These are phyloP conservation scores for Populus davidiana DNA, from an alignment of 345 rosid species.

Conservation along the genomic window DNA sequence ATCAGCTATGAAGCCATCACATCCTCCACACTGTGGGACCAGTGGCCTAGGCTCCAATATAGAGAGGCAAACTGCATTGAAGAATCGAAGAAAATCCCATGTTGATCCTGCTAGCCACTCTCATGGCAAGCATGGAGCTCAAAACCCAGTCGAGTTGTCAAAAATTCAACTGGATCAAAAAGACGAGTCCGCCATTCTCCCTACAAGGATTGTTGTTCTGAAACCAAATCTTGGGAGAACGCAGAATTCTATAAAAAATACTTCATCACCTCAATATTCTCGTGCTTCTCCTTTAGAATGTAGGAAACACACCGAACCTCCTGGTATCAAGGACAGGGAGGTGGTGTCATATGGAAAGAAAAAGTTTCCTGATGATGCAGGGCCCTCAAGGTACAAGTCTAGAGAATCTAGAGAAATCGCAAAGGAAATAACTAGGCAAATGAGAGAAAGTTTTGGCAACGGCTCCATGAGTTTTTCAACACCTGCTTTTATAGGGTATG, in stretches of 20 bases:
- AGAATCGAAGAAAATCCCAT: conserved; percentile 29
- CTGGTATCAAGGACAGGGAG: conserved; percentile 37
- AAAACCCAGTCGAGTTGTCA: conserved; percentile 29
- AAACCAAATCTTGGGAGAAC: conserved; percentile 76
- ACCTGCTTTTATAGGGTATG: conserved; percentile 60
- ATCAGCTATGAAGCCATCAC: conserved; percentile 40
- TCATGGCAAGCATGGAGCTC: conserved; percentile 31
- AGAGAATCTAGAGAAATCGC: conserved; percentile 69
- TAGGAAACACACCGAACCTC: conserved; percentile 31
- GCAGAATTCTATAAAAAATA: conserved; percentile 37
- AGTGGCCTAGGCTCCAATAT: conserved; percentile 30
- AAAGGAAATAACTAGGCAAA: conserved; percentile 58
- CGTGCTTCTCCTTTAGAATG: conserved; percentile 46
- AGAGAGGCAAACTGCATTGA: conserved; percentile 37
- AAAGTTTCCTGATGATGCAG: conserved; percentile 41
- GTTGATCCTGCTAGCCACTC: conserved; percentile 30
- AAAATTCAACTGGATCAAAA: conserved; percentile 43
- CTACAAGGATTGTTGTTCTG: conserved; percentile 84
- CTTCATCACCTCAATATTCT: conserved; percentile 52
- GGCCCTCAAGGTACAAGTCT: conserved; percentile 49
- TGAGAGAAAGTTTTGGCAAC: conserved; percentile 43
- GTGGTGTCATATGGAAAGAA: conserved; percentile 38
- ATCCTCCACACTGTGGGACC: conserved; percentile 28
- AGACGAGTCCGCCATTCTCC: conserved; percentile 33
- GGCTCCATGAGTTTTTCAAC: conserved; percentile 43